Conservation (phyloP, 2,329 filamentous ascomycete genomes). For the Sphaerostilbella broomeana region DNA sequence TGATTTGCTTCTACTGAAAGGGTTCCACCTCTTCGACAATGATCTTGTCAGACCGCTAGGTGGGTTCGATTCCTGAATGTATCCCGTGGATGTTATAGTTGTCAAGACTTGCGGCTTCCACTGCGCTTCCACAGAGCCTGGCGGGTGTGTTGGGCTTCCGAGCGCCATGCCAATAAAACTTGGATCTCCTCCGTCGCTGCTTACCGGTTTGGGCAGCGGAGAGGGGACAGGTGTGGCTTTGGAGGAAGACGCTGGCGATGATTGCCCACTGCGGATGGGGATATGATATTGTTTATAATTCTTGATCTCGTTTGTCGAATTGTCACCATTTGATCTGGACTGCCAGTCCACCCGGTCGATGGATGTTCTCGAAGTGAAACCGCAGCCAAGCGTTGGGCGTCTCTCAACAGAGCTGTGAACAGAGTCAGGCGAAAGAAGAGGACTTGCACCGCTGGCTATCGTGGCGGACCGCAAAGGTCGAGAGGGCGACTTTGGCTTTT, state of each 20-base stretch:
- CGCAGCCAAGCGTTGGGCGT: no score
- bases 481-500: not conserved
- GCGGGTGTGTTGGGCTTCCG: conserved; percentile 56
- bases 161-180: conserved; percentile 65
- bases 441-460: conserved; percentile 3
- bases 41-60: conserved; percentile 28
- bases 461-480: conserved; percentile 1
- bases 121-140: conserved; percentile 20
- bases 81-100: conserved; percentile 18
- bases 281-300: conserved; percentile 32
- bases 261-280: conserved; percentile 32
- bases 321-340: not conserved
- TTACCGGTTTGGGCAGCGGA: conserved; percentile 20
- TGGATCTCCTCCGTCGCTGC: conserved; percentile 19
- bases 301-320: conserved; percentile 4
- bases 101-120: conserved; percentile 24
- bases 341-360: no score
- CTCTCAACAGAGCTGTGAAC: conserved; percentile 8
- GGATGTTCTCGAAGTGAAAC: no score
- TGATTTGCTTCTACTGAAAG: conserved; percentile 44
- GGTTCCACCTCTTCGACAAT: conserved; percentile 51
- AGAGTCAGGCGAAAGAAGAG: conserved; percentile 9
- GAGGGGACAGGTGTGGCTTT: conserved; percentile 34
- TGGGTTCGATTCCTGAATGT: conserved; percentile 15
- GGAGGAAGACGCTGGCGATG: conserved; percentile 29